These are phyloP conservation scores for Pseudoturritis turrita DNA, from an alignment of 345 rosid species.

Conservation along the genomic window DNA sequence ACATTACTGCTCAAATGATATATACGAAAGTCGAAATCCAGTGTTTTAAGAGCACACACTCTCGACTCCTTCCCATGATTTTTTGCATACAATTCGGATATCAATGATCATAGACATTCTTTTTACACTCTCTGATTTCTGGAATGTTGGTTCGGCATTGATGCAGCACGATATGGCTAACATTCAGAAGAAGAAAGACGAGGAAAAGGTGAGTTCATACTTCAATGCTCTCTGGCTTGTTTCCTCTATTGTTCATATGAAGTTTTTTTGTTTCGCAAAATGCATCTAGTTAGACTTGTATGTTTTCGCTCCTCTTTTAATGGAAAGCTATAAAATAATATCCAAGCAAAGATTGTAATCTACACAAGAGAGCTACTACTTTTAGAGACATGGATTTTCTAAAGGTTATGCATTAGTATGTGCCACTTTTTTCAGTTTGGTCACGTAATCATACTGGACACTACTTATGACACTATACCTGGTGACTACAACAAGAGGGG, in stretches of 20 bases:
- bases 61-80: not conserved
- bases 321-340: no score
- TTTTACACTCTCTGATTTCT: not conserved
- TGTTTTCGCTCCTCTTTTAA: not conserved
- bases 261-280: not conserved
- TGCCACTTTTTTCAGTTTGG: not conserved
- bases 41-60: not conserved
- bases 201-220: constrained; percentile 41
- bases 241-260: not conserved
- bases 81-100: not conserved
- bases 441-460: not conserved
- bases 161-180: constrained; percentile 52
- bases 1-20: not conserved
- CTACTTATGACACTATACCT: not conserved
- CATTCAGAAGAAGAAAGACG: constrained; percentile 76
- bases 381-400: not conserved
- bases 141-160: not conserved
- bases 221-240: not conserved
- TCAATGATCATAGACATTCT: not conserved
- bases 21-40: not conserved
- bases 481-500: not conserved
- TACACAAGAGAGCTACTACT: not conserved
- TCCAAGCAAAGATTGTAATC: not conserved
- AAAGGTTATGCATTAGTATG: not conserved
- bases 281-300: not conserved